These are phyloP conservation scores for Heterobasidion irregulare DNA, from an alignment of 1,284 basidiomycete genomes.

Conservation along the genomic window DNA sequence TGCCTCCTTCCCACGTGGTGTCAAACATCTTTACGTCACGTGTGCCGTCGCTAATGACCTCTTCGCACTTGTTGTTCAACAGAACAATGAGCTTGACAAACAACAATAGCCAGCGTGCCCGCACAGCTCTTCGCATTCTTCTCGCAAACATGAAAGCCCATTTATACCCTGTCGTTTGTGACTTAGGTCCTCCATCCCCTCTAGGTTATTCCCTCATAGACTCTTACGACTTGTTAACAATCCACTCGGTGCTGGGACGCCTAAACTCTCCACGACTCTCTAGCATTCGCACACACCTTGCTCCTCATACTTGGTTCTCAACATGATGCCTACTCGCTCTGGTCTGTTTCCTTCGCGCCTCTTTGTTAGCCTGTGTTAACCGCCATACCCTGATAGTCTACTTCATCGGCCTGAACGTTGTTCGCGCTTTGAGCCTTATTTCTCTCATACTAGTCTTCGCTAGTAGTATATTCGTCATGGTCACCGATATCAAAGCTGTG, in stretches of 20 bases:
- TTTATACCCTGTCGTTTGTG: neutral
- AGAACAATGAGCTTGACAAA: no score
- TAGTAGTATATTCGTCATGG: slow-evolving; percentile 76
- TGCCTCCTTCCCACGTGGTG: neutral
- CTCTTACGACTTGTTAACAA: neutral
- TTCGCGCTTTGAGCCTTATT: slow-evolving; percentile 75
- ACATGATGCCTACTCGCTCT: slow-evolving; percentile 28
- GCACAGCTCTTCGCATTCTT: no score
- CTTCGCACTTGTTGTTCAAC: no score
- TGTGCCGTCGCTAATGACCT: no score
- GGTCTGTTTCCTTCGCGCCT: slow-evolving; percentile 23
- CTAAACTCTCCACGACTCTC: slow-evolving; percentile 4
- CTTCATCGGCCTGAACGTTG: slow-evolving; percentile 75
- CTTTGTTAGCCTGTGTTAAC: neutral
- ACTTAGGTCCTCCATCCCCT: neutral
- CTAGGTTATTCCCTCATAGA: neutral
- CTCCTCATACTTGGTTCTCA: neutral
- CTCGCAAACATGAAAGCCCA: neutral
- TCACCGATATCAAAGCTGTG: slow-evolving; percentile 71
- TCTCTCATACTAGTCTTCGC: slow-evolving; percentile 72
- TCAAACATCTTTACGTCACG: neutral
- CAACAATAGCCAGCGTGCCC: no score
- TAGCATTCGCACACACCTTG: neutral
- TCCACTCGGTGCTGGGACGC: slow-evolving; percentile 13
- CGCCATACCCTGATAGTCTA: slow-evolving; percentile 31